Percentiles rank a stretch among this genome's conserved stretches.
Conservation (phyloP, 495 filamentous ascomycete species). For the Neurospora hispaniola region DNA sequence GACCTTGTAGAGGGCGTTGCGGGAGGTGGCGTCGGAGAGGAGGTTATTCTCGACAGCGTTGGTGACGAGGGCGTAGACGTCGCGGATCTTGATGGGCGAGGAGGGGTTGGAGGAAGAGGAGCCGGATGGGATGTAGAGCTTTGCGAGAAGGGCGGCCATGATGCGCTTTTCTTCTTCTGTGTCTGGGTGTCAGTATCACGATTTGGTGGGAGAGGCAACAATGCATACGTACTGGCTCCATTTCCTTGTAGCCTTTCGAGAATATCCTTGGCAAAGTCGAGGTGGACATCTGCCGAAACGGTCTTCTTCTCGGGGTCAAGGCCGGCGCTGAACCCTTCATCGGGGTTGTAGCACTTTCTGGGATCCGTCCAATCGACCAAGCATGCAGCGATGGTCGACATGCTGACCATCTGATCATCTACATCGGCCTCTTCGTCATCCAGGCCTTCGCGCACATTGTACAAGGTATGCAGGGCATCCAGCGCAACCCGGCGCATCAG, state of each 20-base stretch:
- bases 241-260: slow-evolving; percentile 45
- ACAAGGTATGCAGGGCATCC: slow-evolving; percentile 54
- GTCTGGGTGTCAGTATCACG: slow-evolving; percentile 13
- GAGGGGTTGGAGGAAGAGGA: slow-evolving; percentile 14
- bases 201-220: slow-evolving; percentile 5
- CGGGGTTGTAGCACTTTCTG: slow-evolving; percentile 64
- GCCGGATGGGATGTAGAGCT: slow-evolving; percentile 64
- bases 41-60: slow-evolving; percentile 60
- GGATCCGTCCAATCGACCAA: slow-evolving; percentile 95
- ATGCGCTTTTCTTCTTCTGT: slow-evolving; percentile 78
- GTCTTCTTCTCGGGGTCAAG: slow-evolving; percentile 48
- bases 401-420: slow-evolving; percentile 68
- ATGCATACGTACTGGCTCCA: slow-evolving; percentile 46
- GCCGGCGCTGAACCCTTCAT: slow-evolving; percentile 32
- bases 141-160: slow-evolving; percentile 64
- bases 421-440: slow-evolving; percentile 74
- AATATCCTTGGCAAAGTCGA: slow-evolving; percentile 52
- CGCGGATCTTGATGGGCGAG: slow-evolving; percentile 36
- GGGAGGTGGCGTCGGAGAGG: slow-evolving; percentile 56
- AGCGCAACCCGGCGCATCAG: slow-evolving; percentile 64
- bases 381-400: slow-evolving; percentile 64
- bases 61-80: slow-evolving; percentile 45
- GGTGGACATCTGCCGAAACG: slow-evolving; percentile 56
- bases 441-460: slow-evolving; percentile 55
- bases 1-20: slow-evolving; percentile 71